Evolutionary conservation across 108 stramenopile species (phyloP).

Genomic region (Cyclotella distinguenda): DNA sequence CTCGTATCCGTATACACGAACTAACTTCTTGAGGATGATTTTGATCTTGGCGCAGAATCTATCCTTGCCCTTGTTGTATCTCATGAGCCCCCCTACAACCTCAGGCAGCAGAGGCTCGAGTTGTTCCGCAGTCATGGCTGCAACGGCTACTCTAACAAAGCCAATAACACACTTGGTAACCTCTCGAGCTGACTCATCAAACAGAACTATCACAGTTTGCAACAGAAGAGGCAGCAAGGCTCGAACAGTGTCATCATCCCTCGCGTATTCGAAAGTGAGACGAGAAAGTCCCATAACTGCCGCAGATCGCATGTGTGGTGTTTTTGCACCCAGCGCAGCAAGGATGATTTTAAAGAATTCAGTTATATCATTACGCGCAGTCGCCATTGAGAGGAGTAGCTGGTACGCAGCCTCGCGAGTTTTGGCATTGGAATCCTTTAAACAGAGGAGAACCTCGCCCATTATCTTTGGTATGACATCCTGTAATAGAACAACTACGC

Average conservation of each 20-base stretch:
- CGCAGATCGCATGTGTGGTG: slow-evolving; percentile 92
- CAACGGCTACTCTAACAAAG: slow-evolving; percentile 87
- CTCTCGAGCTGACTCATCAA: slow-evolving; percentile 85
- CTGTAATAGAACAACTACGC: slow-evolving; percentile 13
- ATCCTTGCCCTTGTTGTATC: slow-evolving; percentile 78
- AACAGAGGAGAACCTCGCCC: slow-evolving; percentile 85
- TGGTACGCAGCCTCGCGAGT: slow-evolving; percentile 86
- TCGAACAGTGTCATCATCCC: slow-evolving; percentile 61
- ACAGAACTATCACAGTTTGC: slow-evolving; percentile 81
- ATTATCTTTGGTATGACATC: slow-evolving; percentile 56
- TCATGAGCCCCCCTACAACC: slow-evolving; percentile 75
- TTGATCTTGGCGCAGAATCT: slow-evolving; percentile 91
- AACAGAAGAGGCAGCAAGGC: slow-evolving; percentile 71
- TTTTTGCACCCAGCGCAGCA: slow-evolving; percentile 81
- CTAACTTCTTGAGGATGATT: slow-evolving; percentile 91
- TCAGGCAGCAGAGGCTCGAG: slow-evolving; percentile 77
- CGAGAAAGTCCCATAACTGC: slow-evolving; percentile 77
- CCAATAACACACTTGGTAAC: slow-evolving; percentile 88
- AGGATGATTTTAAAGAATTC: slow-evolving; percentile 70
- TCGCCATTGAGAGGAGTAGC: slow-evolving; percentile 72
- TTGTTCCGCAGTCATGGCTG: slow-evolving; percentile 62
- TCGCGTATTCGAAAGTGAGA: slow-evolving; percentile 69
- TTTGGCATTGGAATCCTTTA: slow-evolving; percentile 94
- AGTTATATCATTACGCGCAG: slow-evolving; percentile 45
- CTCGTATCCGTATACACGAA: slow-evolving; percentile 84